Evolutionary conservation across 345 rosid genomes (phyloP), one percentile per base, ranked within the genome.

Genomic region (Euphorbia tirucalli): DNA sequence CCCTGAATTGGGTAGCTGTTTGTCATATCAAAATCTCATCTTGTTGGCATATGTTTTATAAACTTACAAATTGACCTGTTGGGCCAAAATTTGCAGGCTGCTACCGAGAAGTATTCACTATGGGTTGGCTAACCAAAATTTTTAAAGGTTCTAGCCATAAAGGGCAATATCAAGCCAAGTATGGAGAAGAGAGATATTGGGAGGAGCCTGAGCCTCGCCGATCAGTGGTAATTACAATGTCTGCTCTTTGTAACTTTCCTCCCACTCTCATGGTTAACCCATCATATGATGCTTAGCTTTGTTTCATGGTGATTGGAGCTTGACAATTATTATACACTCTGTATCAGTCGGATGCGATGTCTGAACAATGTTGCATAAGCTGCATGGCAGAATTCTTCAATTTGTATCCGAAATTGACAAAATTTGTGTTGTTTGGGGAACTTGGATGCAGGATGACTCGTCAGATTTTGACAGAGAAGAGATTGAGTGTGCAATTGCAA

Each of bases 81-180:
- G 81, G 88, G 85, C 59, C 59, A 55, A 73, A 72, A 74, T 63
- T 73, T 28, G 79, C 64, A 68, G 66, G 66, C 65, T 58, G 66
- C 46, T 54, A 65, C 59, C 28, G 39, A 41, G 55, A 69, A 71
- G 56, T 52, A 22, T 69, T 68, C 73, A 58, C 24, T 63, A 93
- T 95, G 99, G 94, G 87, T 60, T 95, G 99, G 99, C 84, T 87
- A 71, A 90, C 84, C 69, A 88, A 90, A 73, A 78, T 90, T 79
- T 74, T 95, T 37, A 85, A 87, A 52, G 96, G 94, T 54, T 86
- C 97, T 67, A 81, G 86, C 69, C 67, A 78, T 76, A 87, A 75
- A 28, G 86, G 87, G 46, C 88, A 82, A 32, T 75, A 76, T 79
- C 85, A 84, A 46, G 85, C 88, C 76, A 85, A 73, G 77, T 80